Evolutionary conservation across 495 filamentous ascomycete species (phyloP), one percentile per base, ranked within the genome.

Genomic region (Penicillium odoratum): DNA sequence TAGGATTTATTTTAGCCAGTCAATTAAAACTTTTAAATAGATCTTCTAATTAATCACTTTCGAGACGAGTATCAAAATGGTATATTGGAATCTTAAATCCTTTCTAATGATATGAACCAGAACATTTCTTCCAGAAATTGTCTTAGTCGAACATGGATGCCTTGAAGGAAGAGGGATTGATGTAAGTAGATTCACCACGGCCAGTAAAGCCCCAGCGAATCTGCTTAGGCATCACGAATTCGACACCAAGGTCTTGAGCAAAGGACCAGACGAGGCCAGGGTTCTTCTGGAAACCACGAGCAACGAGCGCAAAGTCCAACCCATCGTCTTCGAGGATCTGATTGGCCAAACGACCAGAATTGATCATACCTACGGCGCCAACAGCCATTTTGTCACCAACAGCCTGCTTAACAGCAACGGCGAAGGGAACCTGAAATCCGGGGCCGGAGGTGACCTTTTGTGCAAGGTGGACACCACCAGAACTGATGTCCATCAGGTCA

Each of bases 281-380:
- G 61, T 90, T 85, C 73, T 87, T 87, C 68, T 86, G 83, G 69
- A 90, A 92, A 51, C 76, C 77, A 5, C 88, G 71, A 0, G 88
- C 88, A 6, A 81, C 78, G 40, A 86, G 69, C 5, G 82, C 76
- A 7, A 86, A 66, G 68, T 91, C 88, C 8, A 89, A 59, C 0
- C 74, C 77, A 4, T 80, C 74, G 28, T 81, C 76, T 55, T 86
- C 78, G 7, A 88, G 58, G 44, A 79, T 40, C 28, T 75, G 55
- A 34, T 87, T 77, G 5, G 87, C 87, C 58, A 82, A 70, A 33
- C 72, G 64, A 0, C 77, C 88, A 9, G 71, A 79, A 26, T 78
- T 80, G 62, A 91, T 88, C 48, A 71, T 76, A 0, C 88, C 87
- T 5, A 90, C 88, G 4, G 81, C 69, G 8, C 79, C 78, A 40